Evolutionary conservation across 257 asterid genomes (phyloP).

Genomic region (Gardenia jasminoides): DNA sequence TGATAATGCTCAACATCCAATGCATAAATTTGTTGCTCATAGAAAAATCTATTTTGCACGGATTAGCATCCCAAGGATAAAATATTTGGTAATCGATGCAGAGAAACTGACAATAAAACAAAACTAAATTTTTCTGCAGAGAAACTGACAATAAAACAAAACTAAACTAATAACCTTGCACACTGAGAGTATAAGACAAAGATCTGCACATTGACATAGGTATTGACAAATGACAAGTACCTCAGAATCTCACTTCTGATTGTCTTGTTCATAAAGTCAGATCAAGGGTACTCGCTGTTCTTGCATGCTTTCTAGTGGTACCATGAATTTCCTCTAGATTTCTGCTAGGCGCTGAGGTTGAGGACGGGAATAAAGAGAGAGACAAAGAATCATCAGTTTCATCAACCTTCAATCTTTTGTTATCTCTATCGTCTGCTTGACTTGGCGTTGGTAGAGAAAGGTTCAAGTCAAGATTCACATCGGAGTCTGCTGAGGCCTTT

Average conservation of each 20-base stretch:
- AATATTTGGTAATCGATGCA: constrained; percentile 25
- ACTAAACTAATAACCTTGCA: constrained; percentile 32
- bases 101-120: constrained; percentile 35
- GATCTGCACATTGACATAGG: constrained; percentile 23
- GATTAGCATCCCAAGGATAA: constrained; percentile 15
- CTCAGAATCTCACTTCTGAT: constrained; percentile 70
- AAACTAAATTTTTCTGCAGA: constrained; percentile 36
- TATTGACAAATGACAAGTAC: constrained; percentile 37
- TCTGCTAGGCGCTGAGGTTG: constrained; percentile 20
- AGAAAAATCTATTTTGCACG: constrained; percentile 9
- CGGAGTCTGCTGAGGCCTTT: constrained; percentile 29
- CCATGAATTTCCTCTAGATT: constrained; percentile 18
- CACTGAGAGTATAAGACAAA: constrained; percentile 26
- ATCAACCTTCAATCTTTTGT: constrained; percentile 26
- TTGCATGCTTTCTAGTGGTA: constrained; percentile 28
- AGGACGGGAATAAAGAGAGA: constrained; percentile 59
- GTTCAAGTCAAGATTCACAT: constrained; percentile 60
- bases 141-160: constrained; percentile 33
- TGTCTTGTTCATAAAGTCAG: constrained; percentile 82
- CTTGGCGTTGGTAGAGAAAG: constrained; percentile 46
- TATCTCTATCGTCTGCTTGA: constrained; percentile 20
- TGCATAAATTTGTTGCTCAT: constrained; percentile 9
- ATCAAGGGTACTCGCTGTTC: constrained; percentile 44
- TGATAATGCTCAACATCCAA: constrained; percentile 13
- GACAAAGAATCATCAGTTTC: constrained; percentile 44